Percentiles rank a stretch among this genome's conserved stretches.
Conservation (phyloP, 805 yeast species). For the Candida suzukii region DNA sequence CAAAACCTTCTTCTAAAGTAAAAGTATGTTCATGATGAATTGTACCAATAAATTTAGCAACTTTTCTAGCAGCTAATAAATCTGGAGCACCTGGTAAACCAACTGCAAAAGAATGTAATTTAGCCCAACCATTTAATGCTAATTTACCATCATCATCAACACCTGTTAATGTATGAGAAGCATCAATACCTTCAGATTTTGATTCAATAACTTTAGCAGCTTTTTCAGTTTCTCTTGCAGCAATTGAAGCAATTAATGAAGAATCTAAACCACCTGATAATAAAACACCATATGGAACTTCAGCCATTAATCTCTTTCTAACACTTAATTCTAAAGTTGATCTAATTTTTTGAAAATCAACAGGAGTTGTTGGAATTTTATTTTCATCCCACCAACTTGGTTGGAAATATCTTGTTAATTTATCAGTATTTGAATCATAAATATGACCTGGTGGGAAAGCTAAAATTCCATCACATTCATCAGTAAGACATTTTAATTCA, state of each 20-base stretch:
- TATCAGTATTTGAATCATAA: conserved; percentile 85
- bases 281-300: conserved; percentile 97
- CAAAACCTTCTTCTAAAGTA: conserved; percentile 94
- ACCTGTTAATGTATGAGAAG: conserved; percentile 76
- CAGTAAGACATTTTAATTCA: conserved; percentile 88
- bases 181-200: conserved; percentile 44
- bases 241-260: conserved; percentile 92
- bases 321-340: conserved; percentile 87
- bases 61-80: conserved; percentile 91
- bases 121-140: conserved; percentile 66
- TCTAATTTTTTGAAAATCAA: conserved; percentile 67
- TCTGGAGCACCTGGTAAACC: conserved; percentile 99
- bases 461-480: conserved; percentile 85
- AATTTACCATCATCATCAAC: conserved; percentile 85
- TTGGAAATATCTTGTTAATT: conserved; percentile 78
- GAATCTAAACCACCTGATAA: conserved; percentile 97
- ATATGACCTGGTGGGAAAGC: conserved; percentile 99
- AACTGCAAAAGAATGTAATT: conserved; percentile 91
- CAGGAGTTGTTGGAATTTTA: conserved; percentile 67
- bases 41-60: conserved; percentile 93
- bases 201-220: conserved; percentile 49
- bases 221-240: conserved; percentile 89
- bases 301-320: conserved; percentile 98
- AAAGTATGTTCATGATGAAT: conserved; percentile 97
- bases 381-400: conserved; percentile 94